Evolutionary conservation across 2,329 filamentous ascomycete genomes (phyloP).

Genomic region (Zymoseptoria tritici): DNA sequence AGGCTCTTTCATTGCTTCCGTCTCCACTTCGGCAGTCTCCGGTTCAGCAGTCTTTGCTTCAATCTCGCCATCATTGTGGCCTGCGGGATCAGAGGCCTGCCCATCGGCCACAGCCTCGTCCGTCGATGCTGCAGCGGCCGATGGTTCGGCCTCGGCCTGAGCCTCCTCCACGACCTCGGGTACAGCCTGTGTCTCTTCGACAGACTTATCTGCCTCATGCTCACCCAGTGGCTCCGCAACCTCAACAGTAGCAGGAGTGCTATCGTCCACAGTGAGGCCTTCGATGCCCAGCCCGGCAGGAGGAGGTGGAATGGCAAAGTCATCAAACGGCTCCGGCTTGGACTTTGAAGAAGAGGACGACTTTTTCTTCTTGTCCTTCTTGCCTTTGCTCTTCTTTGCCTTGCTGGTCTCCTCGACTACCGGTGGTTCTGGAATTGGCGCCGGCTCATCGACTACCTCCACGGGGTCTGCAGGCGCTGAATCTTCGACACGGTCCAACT

Average conservation of each 20-base stretch:
- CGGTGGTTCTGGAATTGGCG: not conserved
- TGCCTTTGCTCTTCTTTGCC: conserved; percentile 8
- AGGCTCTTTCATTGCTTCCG: not conserved
- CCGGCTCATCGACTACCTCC: not conserved
- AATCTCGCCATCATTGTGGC: no score
- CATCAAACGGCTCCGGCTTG: not conserved
- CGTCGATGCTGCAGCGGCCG: not conserved
- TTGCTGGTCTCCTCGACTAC: not conserved
- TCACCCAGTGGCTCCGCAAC: not conserved
- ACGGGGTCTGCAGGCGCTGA: not conserved
- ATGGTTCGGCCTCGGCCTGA: not conserved
- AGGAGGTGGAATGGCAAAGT: not conserved
- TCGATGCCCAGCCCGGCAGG: conserved; percentile 13
- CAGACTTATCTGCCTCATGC: not conserved
- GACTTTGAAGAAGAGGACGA: conserved; percentile 4
- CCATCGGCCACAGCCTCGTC: not conserved
- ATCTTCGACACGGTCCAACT: not conserved
- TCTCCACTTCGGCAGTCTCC: not conserved
- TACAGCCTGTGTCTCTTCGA: not conserved
- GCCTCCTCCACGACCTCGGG: not conserved
- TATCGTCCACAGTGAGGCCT: not conserved
- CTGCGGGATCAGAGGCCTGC: not conserved
- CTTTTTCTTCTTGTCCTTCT: conserved; percentile 11
- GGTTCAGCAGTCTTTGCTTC: not conserved
- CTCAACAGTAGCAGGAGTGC: conserved; percentile 1